Percentiles rank a stretch among this genome's conserved stretches.
These are phyloP conservation scores for Monosporascus ibericus DNA, from an alignment of 2,329 filamentous ascomycete genomes.

Conservation along the genomic window DNA sequence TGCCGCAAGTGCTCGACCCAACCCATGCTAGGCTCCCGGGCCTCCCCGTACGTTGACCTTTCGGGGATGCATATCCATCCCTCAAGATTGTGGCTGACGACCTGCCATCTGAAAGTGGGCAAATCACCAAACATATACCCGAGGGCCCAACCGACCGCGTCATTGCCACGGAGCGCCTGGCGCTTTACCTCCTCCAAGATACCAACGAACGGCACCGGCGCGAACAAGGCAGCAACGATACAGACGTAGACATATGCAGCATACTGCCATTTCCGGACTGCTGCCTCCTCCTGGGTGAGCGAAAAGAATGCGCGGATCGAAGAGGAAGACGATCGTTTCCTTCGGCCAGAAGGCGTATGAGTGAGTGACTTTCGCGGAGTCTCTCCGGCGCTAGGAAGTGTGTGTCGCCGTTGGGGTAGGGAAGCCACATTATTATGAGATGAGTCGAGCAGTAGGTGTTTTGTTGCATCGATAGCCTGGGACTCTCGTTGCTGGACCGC, in stretches of 20 bases:
- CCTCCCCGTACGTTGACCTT: constrained; percentile 20
- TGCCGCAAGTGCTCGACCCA: constrained; percentile 62
- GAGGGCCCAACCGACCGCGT: constrained; percentile 89
- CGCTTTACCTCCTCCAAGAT: constrained; percentile 64
- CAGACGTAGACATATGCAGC: constrained; percentile 70
- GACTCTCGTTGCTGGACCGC: constrained; percentile 1
- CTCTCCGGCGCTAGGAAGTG: constrained; percentile 40
- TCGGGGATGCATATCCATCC: constrained; percentile 69
- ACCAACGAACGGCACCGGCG: constrained; percentile 39
- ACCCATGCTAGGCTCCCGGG: constrained; percentile 42
- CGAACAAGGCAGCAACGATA: constrained; percentile 59
- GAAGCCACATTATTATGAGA: constrained; percentile 8
- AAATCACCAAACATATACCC: constrained; percentile 84
- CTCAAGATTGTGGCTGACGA: constrained; percentile 62
- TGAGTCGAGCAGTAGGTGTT: constrained; percentile 4
- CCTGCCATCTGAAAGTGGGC: constrained; percentile 62
- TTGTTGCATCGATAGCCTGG: background rate
- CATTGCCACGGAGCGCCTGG: constrained; percentile 62
- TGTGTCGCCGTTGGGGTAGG: constrained; percentile 37
- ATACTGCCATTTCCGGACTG: constrained; percentile 74
- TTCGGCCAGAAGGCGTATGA: constrained; percentile 57
- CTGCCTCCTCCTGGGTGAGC: constrained; percentile 73
- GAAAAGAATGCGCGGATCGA: constrained; percentile 69
- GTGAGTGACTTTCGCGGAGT: constrained; percentile 33
- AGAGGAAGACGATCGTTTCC: constrained; percentile 58